Evolutionary conservation across 148 eudicot genomes (phyloP).

Genomic region (Arbutus unedo): DNA sequence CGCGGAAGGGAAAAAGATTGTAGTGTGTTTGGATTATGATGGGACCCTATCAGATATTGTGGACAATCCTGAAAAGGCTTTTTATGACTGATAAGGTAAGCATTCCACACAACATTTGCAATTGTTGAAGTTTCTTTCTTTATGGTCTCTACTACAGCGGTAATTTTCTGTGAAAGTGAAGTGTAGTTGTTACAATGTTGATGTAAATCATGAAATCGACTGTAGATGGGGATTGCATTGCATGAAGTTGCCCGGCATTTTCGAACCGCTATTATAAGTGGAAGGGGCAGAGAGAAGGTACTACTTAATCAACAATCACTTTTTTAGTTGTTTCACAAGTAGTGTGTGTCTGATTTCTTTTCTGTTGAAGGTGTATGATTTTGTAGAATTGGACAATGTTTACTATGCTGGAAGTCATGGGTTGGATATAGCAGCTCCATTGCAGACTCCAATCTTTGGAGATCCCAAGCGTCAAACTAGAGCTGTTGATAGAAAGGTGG

Average conservation of each 20-base stretch:
- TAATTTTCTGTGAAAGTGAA: too few relatives aligned
- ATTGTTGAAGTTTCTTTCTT: background rate
- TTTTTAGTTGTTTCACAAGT: background rate
- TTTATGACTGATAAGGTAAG: slow-evolving; percentile 46
- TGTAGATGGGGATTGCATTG: slow-evolving; percentile 51
- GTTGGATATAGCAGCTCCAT: slow-evolving; percentile 60
- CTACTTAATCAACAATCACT: background rate
- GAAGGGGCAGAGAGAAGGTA: slow-evolving; percentile 65
- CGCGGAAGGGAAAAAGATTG: slow-evolving; percentile 38
- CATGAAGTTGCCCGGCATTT: slow-evolving; percentile 45
- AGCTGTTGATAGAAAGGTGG: slow-evolving; percentile 37
- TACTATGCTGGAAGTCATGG: slow-evolving; percentile 71
- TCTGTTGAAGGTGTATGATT: slow-evolving; percentile 41
- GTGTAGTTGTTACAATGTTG: background rate
- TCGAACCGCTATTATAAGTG: slow-evolving; percentile 64
- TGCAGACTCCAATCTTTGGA: slow-evolving; percentile 26
- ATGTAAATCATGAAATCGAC: background rate
- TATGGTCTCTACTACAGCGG: background rate
- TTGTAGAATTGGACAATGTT: slow-evolving; percentile 46
- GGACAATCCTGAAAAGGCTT: slow-evolving; percentile 46
- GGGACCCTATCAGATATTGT: slow-evolving; percentile 58
- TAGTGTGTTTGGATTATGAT: slow-evolving; percentile 48
- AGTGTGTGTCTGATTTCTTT: background rate
- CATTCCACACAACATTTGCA: background rate
- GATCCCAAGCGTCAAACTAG: slow-evolving; percentile 33